Conservation (phyloP, 108 stramenopile species). For the Fragilaria crotonensis region DNA sequence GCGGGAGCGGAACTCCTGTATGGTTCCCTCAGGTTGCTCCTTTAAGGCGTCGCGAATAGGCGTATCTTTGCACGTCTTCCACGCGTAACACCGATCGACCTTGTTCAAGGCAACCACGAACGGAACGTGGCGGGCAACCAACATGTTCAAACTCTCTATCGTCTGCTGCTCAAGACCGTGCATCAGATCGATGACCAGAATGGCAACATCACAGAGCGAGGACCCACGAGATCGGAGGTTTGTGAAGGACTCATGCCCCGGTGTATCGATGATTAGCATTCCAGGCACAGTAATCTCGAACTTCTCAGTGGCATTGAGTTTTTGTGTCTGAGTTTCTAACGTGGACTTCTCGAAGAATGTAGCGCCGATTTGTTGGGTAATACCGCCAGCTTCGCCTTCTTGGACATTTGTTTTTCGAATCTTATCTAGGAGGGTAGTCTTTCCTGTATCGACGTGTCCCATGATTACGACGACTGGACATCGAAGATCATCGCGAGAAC, state of each 20-base stretch:
- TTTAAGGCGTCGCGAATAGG: conserved; percentile 93
- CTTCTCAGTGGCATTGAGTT: conserved; percentile 79
- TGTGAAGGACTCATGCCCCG: conserved; percentile 97
- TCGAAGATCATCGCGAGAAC: conserved; percentile 86
- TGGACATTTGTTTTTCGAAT: conserved; percentile 99
- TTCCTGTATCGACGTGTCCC: conserved; percentile 99
- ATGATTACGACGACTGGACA: conserved; percentile 98
- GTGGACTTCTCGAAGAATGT: conserved; percentile 97
- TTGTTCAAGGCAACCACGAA: conserved; percentile 99
- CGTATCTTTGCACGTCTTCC: conserved; percentile 89
- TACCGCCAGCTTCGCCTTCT: conserved; percentile 99
- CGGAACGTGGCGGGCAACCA: conserved; percentile 85
- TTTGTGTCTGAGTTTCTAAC: conserved; percentile 73
- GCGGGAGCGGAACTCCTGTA: conserved; percentile 88
- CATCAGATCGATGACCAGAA: conserved; percentile 99
- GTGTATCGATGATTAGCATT: conserved; percentile 97
- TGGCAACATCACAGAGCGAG: conserved; percentile 97
- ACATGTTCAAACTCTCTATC: conserved; percentile 96
- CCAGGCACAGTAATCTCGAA: conserved; percentile 90
- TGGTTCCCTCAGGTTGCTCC: conserved; percentile 84
- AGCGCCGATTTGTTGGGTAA: conserved; percentile 99
- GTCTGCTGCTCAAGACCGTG: conserved; percentile 99
- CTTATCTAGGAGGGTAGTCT: conserved; percentile 98
- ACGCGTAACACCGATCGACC: conserved; percentile 96
- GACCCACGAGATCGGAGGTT: conserved; percentile 96